Evolutionary conservation across 176 grass and related monocot genomes (phyloP).

Genomic region (Poa annua): DNA sequence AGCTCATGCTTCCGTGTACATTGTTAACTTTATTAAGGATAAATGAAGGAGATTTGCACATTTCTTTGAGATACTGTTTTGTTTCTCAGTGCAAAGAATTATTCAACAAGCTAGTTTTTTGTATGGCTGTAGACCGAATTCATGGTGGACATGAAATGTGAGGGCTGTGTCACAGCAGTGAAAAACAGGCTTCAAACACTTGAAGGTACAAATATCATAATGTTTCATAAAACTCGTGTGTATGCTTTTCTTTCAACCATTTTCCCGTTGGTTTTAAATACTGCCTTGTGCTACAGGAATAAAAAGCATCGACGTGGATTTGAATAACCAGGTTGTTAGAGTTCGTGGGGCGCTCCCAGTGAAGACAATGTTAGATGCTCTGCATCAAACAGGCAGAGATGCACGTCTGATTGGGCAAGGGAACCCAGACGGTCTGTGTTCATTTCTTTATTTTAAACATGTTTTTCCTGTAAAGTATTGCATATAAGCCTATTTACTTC

Average conservation of each 20-base stretch:
- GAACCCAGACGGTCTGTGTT: constrained; percentile 78
- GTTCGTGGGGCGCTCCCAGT: constrained; percentile 80
- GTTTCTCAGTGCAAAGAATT: constrained; percentile 19
- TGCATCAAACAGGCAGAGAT: constrained; percentile 70
- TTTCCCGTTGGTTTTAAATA: constrained; percentile 21
- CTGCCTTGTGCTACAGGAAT: constrained; percentile 58
- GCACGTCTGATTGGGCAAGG: constrained; percentile 91
- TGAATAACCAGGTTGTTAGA: constrained; percentile 87
- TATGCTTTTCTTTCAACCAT: constrained; percentile 26
- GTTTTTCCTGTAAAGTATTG: constrained; percentile 18
- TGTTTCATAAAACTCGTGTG: neutral
- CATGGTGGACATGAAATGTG: constrained; percentile 99
- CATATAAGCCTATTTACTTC: neutral
- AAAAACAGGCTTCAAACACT: constrained; percentile 69
- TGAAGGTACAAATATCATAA: constrained; percentile 57
- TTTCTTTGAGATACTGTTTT: neutral
- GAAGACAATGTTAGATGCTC: constrained; percentile 79
- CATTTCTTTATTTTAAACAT: constrained; percentile 13
- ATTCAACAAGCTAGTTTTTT: constrained; percentile 31
- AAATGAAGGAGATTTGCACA: neutral
- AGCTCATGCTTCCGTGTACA: neutral
- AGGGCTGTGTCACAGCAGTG: constrained; percentile 81
- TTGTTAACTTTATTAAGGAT: neutral
- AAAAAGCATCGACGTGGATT: constrained; percentile 83
- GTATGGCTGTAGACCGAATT: constrained; percentile 78